A percentile compares a stretch with the other conserved stretches of the same genome.
These are phyloP conservation scores for Ganoderma lingzhi DNA, from an alignment of 1,284 basidiomycete genomes.

Conservation along the genomic window DNA sequence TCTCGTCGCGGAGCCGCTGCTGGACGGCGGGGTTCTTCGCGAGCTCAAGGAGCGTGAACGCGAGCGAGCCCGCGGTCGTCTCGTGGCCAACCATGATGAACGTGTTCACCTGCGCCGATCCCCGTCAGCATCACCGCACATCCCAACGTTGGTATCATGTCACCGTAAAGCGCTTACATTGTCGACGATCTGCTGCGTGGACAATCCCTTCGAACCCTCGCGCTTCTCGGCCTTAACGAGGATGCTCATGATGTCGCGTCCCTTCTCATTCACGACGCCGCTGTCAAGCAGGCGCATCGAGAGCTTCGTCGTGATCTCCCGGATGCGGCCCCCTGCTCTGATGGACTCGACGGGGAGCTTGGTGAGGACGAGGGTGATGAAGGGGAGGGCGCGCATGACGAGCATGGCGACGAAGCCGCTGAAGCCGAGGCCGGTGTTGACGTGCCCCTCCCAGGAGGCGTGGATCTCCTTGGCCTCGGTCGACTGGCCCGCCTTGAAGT, in stretches of 20 bases:
- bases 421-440: constrained; percentile 36
- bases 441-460: constrained; percentile 36
- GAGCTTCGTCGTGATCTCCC: constrained; percentile 36
- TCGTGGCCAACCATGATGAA: constrained; percentile 45
- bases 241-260: constrained; percentile 37
- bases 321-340: constrained; percentile 36
- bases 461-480: constrained; percentile 36
- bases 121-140: not conserved
- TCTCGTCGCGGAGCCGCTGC: constrained; percentile 59
- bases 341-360: constrained; percentile 35
- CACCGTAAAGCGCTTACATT: constrained; percentile 25
- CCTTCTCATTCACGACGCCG: constrained; percentile 32
- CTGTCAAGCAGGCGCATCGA: constrained; percentile 34
- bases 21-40: constrained; percentile 56
- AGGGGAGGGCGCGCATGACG: constrained; percentile 36
- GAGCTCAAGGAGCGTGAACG: constrained; percentile 52
- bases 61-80: constrained; percentile 42
- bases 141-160: too few relatives aligned
- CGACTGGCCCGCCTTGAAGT: constrained; percentile 37
- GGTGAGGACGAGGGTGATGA: constrained; percentile 32
- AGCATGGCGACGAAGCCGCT: constrained; percentile 39
- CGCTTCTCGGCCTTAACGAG: constrained; percentile 32
- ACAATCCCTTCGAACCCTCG: constrained; percentile 25
- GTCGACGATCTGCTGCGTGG: constrained; percentile 39
- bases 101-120: constrained; percentile 32